phyloP scores from a whole-genome alignment of 2,329 filamentous ascomycete genomes.

The Golovinomyces cichoracearum region DNA sequence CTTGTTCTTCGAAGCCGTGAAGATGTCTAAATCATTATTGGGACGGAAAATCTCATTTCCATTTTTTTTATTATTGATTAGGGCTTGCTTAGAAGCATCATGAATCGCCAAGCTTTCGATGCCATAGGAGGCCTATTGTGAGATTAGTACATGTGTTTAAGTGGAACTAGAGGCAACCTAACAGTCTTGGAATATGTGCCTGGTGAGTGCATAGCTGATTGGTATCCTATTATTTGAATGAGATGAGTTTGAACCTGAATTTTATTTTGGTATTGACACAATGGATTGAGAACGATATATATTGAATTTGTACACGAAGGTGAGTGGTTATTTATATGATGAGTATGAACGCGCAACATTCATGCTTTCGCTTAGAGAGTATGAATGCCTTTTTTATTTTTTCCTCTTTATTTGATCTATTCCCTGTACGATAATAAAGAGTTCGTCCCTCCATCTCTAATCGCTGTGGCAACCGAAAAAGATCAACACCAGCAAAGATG shows the following conservation, averaged over 20 bases:
- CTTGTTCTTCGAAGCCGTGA: neutral
- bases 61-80: neutral
- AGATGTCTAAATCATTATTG: neutral
- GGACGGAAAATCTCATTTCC: neutral
- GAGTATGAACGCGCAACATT: neutral
- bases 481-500: no score
- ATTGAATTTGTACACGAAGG: neutral
- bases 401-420: neutral
- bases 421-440: neutral
- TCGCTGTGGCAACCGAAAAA: no score
- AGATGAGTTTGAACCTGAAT: neutral
- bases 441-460: no score
- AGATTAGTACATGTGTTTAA: neutral
- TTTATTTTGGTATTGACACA: neutral
- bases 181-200: neutral
- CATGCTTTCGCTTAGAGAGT: neutral
- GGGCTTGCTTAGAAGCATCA: neutral
- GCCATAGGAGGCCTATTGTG: neutral
- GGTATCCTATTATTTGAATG: neutral
- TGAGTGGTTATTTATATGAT: neutral
- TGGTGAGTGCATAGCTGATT: neutral
- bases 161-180: neutral
- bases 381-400: neutral
- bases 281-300: neutral
- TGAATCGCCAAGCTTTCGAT: neutral